Percentiles rank a stretch among this genome's conserved stretches.
phyloP scores from a whole-genome alignment of 1,284 basidiomycete genomes.

The Tetrapyrgos nigripes region DNA sequence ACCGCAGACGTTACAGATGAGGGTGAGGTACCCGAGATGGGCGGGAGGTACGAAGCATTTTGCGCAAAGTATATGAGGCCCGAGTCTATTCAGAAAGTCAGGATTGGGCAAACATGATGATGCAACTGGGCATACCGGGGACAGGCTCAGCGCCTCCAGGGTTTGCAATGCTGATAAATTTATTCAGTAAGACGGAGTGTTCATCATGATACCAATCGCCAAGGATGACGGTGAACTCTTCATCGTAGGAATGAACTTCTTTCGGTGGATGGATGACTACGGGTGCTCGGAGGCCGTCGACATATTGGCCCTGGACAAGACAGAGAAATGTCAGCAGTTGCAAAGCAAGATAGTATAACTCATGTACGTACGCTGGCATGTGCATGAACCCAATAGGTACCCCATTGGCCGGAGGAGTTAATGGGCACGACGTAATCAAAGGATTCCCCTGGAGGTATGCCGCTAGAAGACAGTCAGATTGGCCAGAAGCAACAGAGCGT shows the following conservation, averaged over 20 bases:
- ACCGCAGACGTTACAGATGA: slow-evolving; percentile 58
- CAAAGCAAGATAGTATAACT: not conserved
- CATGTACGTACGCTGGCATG: slow-evolving; percentile 55
- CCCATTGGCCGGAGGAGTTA: slow-evolving; percentile 71
- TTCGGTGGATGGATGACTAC: slow-evolving; percentile 72
- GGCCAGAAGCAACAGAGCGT: not conserved
- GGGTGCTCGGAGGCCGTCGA: slow-evolving; percentile 86
- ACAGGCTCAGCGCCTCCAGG: slow-evolving; percentile 89
- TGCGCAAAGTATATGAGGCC: slow-evolving; percentile 87
- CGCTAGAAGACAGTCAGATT: too few species aligned
- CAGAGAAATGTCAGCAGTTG: not conserved
- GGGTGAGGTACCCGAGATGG: slow-evolving; percentile 44
- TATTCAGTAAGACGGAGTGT: slow-evolving; percentile 64
- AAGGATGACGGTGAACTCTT: slow-evolving; percentile 87
- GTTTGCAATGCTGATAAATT: slow-evolving; percentile 79
- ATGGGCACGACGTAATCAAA: slow-evolving; percentile 85
- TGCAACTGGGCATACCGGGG: slow-evolving; percentile 57
- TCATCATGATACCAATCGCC: slow-evolving; percentile 88
- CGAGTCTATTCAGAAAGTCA: slow-evolving; percentile 56
- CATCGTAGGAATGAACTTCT: slow-evolving; percentile 82
- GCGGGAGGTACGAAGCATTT: slow-evolving; percentile 72
- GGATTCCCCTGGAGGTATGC: slow-evolving; percentile 79
- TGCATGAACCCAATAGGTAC: slow-evolving; percentile 90
- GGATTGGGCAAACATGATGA: not conserved
- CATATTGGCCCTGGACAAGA: slow-evolving; percentile 80